These are phyloP conservation scores for Venturia pyrina DNA, from an alignment of 2,329 filamentous ascomycete species.

Conservation along the genomic window DNA sequence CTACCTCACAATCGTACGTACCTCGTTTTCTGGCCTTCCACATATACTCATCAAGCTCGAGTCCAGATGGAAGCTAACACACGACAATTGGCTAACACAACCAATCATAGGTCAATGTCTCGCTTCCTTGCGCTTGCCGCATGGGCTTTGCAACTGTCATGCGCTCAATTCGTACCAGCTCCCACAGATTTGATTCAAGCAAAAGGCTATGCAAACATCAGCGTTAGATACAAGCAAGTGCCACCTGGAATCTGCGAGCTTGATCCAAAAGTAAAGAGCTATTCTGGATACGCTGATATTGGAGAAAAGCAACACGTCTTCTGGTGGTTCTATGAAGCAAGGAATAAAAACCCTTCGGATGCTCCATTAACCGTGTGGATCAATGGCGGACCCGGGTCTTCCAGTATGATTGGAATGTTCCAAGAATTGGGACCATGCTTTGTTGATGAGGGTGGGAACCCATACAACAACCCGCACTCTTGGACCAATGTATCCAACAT, in stretches of 20 bases:
- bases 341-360: slow-evolving; percentile 37
- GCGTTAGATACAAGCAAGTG: slow-evolving; percentile 49
- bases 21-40: neutral
- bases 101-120: neutral
- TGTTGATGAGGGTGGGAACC: slow-evolving; percentile 35
- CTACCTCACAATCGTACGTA: neutral
- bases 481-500: slow-evolving; percentile 57
- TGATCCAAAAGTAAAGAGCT: slow-evolving; percentile 46
- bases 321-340: slow-evolving; percentile 48
- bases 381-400: slow-evolving; percentile 48
- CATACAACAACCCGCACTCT: slow-evolving; percentile 51
- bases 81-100: neutral
- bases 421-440: slow-evolving; percentile 44
- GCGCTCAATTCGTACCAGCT: slow-evolving; percentile 34
- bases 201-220: slow-evolving; percentile 37
- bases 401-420: slow-evolving; percentile 47
- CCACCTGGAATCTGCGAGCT: slow-evolving; percentile 46
- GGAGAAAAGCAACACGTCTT: slow-evolving; percentile 43
- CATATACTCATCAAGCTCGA: no score
- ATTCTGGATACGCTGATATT: slow-evolving; percentile 46
- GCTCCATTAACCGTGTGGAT: slow-evolving; percentile 53
- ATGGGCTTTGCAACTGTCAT: neutral
- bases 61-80: no score
- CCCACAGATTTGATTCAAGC: slow-evolving; percentile 35
- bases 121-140: neutral